Evolutionary conservation across 2,329 filamentous ascomycete genomes (phyloP).

Genomic region (Phialophora expanda): DNA sequence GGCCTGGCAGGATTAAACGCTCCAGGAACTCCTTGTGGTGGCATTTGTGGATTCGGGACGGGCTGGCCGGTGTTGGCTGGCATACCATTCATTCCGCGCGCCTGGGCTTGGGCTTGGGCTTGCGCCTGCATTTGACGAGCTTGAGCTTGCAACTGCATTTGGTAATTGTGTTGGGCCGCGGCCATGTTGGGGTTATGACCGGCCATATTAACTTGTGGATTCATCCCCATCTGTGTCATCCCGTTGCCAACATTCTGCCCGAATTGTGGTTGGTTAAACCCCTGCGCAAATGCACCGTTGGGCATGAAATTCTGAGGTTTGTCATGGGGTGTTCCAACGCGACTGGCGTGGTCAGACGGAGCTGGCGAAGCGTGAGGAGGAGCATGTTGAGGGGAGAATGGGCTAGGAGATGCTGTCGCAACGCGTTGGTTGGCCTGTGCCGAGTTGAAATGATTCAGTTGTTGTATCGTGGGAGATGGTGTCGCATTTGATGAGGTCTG

Average conservation of each 20-base stretch:
- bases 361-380: constrained; percentile 74
- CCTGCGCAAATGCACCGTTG: constrained; percentile 48
- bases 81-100: constrained; percentile 29
- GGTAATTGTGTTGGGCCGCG: constrained; percentile 76
- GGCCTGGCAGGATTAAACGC: constrained; percentile 34
- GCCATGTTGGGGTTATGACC: constrained; percentile 65
- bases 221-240: constrained; percentile 50
- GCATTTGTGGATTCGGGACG: constrained; percentile 29
- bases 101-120: constrained; percentile 23
- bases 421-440: constrained; percentile 76
- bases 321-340: constrained; percentile 72
- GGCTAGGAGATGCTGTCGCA: constrained; percentile 89
- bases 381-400: constrained; percentile 82
- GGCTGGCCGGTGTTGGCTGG: constrained; percentile 25
- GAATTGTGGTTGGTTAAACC: constrained; percentile 50
- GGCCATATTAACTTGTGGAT: constrained; percentile 57
- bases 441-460: constrained; percentile 71
- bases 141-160: constrained; percentile 82
- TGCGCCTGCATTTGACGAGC: constrained; percentile 61
- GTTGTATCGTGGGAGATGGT: constrained; percentile 84
- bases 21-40: constrained; percentile 30
- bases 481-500: constrained; percentile 83
- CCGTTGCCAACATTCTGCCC: constrained; percentile 49
- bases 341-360: constrained; percentile 72
- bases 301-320: constrained; percentile 66